Percentiles rank a stretch among this genome's conserved stretches.
Conservation (phyloP, 768 basidiomycete genomes). For the Cystofilobasidium macerans region DNA sequence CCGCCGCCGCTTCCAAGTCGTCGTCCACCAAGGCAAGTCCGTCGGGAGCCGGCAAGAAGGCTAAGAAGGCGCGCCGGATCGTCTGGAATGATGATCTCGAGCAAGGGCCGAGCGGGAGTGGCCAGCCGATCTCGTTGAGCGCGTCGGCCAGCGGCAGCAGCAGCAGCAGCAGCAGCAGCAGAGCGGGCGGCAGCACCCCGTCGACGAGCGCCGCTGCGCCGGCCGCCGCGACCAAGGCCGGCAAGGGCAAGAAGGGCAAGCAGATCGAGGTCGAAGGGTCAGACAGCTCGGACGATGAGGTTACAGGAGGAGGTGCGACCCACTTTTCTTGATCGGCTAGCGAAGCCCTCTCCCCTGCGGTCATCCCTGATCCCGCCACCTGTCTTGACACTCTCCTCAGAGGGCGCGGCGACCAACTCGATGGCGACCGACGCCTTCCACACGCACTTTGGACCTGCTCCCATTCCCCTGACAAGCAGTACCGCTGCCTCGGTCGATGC, state of each 20-base stretch:
- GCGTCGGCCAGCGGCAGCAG: too few relatives aligned
- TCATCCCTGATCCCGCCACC: background rate
- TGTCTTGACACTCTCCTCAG: background rate
- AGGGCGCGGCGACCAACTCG: slow-evolving; percentile 23
- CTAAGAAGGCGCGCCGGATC: slow-evolving; percentile 44
- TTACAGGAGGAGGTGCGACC: slow-evolving; percentile 16
- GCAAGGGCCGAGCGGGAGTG: slow-evolving; percentile 36
- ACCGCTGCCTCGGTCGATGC: slow-evolving; percentile 49
- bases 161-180: background rate
- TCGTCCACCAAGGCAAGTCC: slow-evolving; percentile 36
- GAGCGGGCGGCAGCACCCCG: too few relatives aligned
- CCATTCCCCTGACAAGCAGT: slow-evolving; percentile 39
- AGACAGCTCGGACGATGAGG: slow-evolving; percentile 26
- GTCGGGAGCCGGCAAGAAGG: slow-evolving; percentile 32
- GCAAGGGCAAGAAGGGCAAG: slow-evolving; percentile 17
- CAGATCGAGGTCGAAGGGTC: slow-evolving; percentile 24
- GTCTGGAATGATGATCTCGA: slow-evolving; percentile 35
- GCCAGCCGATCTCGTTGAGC: slow-evolving; percentile 1
- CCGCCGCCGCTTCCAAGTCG: slow-evolving; percentile 35
- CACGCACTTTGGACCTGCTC: slow-evolving; percentile 55
- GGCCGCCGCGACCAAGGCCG: slow-evolving; percentile 28
- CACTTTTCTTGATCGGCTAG: too few relatives aligned
- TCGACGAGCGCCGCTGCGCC: background rate
- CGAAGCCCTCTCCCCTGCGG: background rate
- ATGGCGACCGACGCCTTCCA: slow-evolving; percentile 49